Base-by-base conservation (phyloP, 306 rosid genomes). In the Cicer pinnatifidum region DNA sequence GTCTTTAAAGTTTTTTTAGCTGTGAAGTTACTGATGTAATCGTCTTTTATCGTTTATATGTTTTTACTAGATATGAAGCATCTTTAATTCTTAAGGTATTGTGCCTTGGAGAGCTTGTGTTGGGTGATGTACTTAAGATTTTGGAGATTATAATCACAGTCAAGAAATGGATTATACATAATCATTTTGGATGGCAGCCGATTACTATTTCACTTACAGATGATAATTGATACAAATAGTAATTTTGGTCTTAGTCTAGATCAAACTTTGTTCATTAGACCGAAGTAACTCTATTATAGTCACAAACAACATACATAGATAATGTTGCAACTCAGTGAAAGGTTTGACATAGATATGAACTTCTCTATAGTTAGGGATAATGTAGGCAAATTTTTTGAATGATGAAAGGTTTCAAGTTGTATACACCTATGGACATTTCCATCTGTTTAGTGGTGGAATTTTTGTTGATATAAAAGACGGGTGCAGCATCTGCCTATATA, bases 181-280 rank as follows among this genome's bases (percentile, higher is more conserved):
- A 76, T 75, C 88, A 38, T 13, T 80, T 89, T 56, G 97, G 97
- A 79, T 93, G 96, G 97, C 96, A 85, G 84, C 98, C 96, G 0
- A 73, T 91, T 76, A 72, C 38, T 45, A 82, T 93, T 76, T 38
- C 75, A 35, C 80, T 86, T 44, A 6, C 75, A 5, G 90, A 80
- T 44, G 86, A 43, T 64, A n/a, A 40, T 17, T 64, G 69, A 76
- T 64, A 19, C 71, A n/a, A 52, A 51, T 62, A 65, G 69, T 0
- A 61, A 71, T 80, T 60, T 57, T 73, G 62, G 76, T 77, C 72
- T 65, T 75, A 3, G 23, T 54, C 68, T 76, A 72, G 79, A 61
- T 69, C 71, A 44, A 56, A 54, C 8, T 16, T 2, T 44, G 28
- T 1, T 23, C 28, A 23, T 23, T 23, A 1, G 28, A 23, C 28